Evolutionary conservation across 1,284 basidiomycete genomes (phyloP).

Genomic region (Pterulicium gracile): DNA sequence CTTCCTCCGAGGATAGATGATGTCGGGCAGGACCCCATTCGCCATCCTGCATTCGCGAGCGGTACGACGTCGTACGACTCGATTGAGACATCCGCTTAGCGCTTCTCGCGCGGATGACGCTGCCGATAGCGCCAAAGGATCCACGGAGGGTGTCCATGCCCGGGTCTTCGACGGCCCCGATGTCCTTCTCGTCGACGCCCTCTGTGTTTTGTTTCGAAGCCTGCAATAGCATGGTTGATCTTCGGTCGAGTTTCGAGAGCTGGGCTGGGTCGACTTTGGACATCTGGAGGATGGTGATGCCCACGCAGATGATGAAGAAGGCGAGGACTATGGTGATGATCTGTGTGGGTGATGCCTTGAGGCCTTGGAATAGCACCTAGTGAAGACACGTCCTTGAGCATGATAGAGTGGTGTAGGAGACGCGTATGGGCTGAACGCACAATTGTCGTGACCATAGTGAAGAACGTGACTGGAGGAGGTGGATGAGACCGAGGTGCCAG

Average conservation of each 20-base stretch:
- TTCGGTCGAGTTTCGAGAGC: slow-evolving; percentile 70
- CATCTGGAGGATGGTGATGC: slow-evolving; percentile 93
- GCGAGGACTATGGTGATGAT: slow-evolving; percentile 89
- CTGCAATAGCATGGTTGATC: slow-evolving; percentile 77
- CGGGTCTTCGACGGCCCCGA: slow-evolving; percentile 54
- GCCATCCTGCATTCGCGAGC: slow-evolving; percentile 26
- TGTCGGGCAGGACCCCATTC: slow-evolving; percentile 10
- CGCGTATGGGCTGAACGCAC: slow-evolving; percentile 26
- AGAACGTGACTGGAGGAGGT: slow-evolving; percentile 61
- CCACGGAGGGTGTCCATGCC: slow-evolving; percentile 85
- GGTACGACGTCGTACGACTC: slow-evolving; percentile 22
- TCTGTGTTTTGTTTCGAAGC: slow-evolving; percentile 62
- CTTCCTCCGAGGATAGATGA: slow-evolving; percentile 2
- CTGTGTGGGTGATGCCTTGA: slow-evolving; percentile 63
- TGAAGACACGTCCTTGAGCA: slow-evolving; percentile 2
- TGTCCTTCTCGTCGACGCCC: slow-evolving; percentile 46
- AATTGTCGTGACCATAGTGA: slow-evolving; percentile 80
- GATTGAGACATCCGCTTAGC: slow-evolving; percentile 52
- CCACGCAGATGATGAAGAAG: slow-evolving; percentile 82
- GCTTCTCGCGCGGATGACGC: slow-evolving; percentile 78
- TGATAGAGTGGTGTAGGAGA: slow-evolving; percentile 1
- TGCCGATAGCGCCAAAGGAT: slow-evolving; percentile 82
- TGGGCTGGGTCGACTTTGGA: slow-evolving; percentile 82
- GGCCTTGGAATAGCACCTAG: slow-evolving; percentile 83
- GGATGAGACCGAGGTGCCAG: slow-evolving; percentile 12